Evolutionary conservation across 495 filamentous ascomycete genomes (phyloP).

Genomic region (Rostrohypoxylon terebratum): DNA sequence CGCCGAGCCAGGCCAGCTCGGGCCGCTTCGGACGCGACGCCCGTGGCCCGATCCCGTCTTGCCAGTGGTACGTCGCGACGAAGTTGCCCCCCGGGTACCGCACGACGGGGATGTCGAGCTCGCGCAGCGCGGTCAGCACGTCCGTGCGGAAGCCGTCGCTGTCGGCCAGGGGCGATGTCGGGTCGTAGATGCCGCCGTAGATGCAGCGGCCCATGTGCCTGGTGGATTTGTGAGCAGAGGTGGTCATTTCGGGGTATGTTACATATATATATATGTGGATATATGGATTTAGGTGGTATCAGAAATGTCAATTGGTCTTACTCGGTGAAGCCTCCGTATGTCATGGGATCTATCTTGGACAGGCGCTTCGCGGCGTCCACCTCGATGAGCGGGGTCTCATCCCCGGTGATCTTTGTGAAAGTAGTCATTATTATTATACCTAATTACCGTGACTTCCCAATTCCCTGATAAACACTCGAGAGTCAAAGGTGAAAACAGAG

Average conservation of each 20-base stretch:
- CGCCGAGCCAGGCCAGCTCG: slow-evolving; percentile 79
- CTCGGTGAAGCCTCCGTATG: slow-evolving; percentile 83
- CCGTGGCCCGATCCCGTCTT: slow-evolving; percentile 78
- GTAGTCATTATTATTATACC: slow-evolving; percentile 75
- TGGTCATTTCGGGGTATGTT: not conserved
- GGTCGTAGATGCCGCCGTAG: slow-evolving; percentile 87
- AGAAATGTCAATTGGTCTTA: slow-evolving; percentile 45
- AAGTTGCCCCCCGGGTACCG: slow-evolving; percentile 86
- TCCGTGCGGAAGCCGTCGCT: slow-evolving; percentile 80
- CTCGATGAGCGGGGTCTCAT: slow-evolving; percentile 68
- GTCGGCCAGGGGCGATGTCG: slow-evolving; percentile 74
- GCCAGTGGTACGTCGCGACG: slow-evolving; percentile 84
- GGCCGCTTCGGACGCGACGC: slow-evolving; percentile 73
- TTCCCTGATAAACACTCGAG: not conserved
- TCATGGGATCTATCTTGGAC: slow-evolving; percentile 77
- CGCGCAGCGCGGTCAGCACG: slow-evolving; percentile 75
- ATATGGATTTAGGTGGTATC: not conserved
- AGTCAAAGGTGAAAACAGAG: not conserved
- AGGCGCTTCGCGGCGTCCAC: slow-evolving; percentile 69
- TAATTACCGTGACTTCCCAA: not conserved
- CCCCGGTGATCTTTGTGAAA: slow-evolving; percentile 71
- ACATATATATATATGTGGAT: not conserved
- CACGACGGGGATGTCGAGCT: slow-evolving; percentile 77
- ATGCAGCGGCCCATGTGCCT: slow-evolving; percentile 88
- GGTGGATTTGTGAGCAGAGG: slow-evolving; percentile 11